Conservation (phyloP, 2,329 filamentous ascomycete genomes). For the Trichoderma citrinoviride region DNA sequence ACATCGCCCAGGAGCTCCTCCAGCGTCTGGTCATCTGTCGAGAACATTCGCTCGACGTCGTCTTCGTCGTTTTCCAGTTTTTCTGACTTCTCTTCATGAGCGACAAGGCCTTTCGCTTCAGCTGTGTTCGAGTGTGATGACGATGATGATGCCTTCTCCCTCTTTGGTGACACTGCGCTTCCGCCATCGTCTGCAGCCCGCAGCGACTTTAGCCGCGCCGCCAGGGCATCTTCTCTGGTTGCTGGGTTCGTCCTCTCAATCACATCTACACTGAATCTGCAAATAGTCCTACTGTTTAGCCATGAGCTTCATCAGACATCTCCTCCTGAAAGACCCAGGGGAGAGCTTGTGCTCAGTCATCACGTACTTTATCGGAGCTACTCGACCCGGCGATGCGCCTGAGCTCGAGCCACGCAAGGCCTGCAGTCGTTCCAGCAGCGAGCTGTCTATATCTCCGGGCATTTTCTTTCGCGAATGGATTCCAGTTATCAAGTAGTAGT, state of each 20-base stretch:
- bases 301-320: not conserved
- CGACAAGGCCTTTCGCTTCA: not conserved
- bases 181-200: conserved; percentile 41
- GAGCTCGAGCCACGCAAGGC: conserved; percentile 42
- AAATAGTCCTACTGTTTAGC: not conserved
- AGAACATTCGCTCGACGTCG: conserved; percentile 40
- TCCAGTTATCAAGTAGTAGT: not conserved
- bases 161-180: conserved; percentile 26
- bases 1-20: conserved; percentile 51
- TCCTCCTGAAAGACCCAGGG: not conserved
- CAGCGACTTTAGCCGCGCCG: conserved; percentile 51
- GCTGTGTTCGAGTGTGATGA: not conserved
- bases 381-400: conserved; percentile 35
- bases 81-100: not conserved
- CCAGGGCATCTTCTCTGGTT: conserved; percentile 51
- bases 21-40: conserved; percentile 51
- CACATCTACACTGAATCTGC: conserved; percentile 36
- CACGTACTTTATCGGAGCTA: conserved; percentile 42
- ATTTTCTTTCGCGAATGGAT: conserved; percentile 27
- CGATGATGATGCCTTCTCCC: not conserved
- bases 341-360: conserved; percentile 3
- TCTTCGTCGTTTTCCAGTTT: conserved; percentile 35
- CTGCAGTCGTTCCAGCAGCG: conserved; percentile 53
- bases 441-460: conserved; percentile 43
- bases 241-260: conserved; percentile 44